Percentiles rank a stretch among this genome's conserved stretches.
phyloP scores from a whole-genome alignment of 2,329 filamentous ascomycete species.

The Elsinoe batatas region DNA sequence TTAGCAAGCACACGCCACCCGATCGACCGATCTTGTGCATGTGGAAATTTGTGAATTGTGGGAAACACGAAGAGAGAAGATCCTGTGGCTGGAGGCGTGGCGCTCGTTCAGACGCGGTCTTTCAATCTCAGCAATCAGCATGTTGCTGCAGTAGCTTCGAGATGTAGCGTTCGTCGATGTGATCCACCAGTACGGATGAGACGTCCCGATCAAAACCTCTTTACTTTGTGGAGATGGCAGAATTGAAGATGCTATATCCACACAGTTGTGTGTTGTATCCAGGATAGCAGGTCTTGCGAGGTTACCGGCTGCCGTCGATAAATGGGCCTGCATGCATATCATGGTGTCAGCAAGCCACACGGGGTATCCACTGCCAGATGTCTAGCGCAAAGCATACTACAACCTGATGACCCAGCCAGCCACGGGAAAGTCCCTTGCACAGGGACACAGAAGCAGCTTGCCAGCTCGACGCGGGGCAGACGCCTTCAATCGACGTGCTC shows the following conservation, averaged over 20 bases:
- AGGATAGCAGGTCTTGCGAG: background rate
- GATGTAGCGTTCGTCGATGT: too few relatives aligned
- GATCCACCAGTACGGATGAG: too few relatives aligned
- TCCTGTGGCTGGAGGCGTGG: slow-evolving; percentile 1
- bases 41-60: background rate
- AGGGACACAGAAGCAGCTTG: background rate
- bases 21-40: slow-evolving; percentile 9
- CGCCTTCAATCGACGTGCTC: background rate
- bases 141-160: too few relatives aligned
- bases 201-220: too few relatives aligned
- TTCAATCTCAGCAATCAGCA: background rate
- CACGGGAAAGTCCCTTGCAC: background rate
- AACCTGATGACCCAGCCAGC: background rate
- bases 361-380: background rate
- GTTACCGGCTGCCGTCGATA: background rate
- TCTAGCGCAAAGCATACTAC: background rate
- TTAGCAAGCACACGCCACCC: background rate
- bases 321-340: background rate
- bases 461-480: background rate
- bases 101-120: background rate
- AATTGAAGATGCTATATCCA: background rate
- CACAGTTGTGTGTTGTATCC: background rate
- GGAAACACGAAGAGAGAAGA: background rate
- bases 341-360: background rate
- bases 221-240: background rate